Percentiles rank a stretch among this genome's conserved stretches.
Conservation (phyloP, 768 basidiomycete genomes). For the Boletus eberwhitei region DNA sequence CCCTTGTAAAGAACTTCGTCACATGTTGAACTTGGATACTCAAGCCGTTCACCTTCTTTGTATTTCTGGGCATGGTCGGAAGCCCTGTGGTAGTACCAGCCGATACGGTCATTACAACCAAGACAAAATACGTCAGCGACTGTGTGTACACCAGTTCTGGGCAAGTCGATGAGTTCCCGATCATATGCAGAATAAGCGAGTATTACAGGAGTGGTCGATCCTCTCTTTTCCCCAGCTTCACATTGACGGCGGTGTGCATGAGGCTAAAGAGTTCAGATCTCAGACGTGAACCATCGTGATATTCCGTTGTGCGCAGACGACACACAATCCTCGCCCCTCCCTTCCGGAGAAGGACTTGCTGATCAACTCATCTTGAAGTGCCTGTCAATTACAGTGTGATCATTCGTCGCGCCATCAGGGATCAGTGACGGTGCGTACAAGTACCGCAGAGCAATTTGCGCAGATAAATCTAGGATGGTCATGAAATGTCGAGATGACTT, state of each 20-base stretch:
- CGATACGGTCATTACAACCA: conserved; percentile 73
- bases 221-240: conserved; percentile 70
- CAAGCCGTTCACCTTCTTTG: conserved; percentile 61
- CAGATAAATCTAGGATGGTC: conserved; percentile 71
- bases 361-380: conserved; percentile 79
- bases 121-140: conserved; percentile 80
- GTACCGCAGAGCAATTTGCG: conserved; percentile 62
- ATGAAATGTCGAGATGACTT: conserved; percentile 59
- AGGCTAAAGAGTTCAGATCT: conserved; percentile 41
- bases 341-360: conserved; percentile 83
- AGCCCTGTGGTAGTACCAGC: conserved; percentile 84
- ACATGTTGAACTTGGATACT: neutral
- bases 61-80: conserved; percentile 76
- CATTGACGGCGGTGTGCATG: conserved; percentile 74
- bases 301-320: conserved; percentile 15
- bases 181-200: conserved; percentile 2
- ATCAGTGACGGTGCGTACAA: conserved; percentile 43
- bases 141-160: conserved; percentile 75
- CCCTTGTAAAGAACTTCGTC: conserved; percentile 39
- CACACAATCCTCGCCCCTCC: conserved; percentile 79
- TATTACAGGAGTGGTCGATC: conserved; percentile 69
- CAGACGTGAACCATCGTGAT: neutral
- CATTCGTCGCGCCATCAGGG: neutral
- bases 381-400: conserved; percentile 36
- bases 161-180: neutral